Evolutionary conservation across 305 asterid genomes (phyloP).

Genomic region (Withania somnifera): DNA sequence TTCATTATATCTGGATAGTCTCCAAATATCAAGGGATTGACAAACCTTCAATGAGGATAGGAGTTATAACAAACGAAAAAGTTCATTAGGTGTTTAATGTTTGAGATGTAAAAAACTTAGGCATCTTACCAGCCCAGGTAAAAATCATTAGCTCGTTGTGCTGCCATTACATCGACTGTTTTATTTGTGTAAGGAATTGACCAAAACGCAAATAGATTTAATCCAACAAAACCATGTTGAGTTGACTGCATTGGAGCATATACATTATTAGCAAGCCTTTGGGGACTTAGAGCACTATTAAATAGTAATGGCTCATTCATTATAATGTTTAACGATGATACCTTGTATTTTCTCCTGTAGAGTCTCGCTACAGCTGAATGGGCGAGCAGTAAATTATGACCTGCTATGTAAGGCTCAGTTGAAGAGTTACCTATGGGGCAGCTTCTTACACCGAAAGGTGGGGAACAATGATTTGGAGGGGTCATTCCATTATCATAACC

Average conservation of each 20-base stretch:
- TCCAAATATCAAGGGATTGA: conserved; percentile 38
- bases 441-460: not conserved
- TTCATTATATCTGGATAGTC: conserved; percentile 43
- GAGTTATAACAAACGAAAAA: not conserved
- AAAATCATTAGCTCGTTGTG: not conserved
- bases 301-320: not conserved
- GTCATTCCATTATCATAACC: conserved; percentile 32
- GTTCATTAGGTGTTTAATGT: not conserved
- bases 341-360: conserved; percentile 47
- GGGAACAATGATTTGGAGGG: conserved; percentile 40
- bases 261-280: not conserved
- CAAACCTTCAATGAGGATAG: conserved; percentile 21
- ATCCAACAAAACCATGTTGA: conserved; percentile 8
- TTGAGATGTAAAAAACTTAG: not conserved
- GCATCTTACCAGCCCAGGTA: not conserved
- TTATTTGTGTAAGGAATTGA: conserved; percentile 1
- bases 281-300: not conserved
- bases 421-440: conserved; percentile 40
- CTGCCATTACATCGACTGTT: not conserved
- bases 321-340: not conserved
- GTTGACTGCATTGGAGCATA: not conserved
- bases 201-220: not conserved
- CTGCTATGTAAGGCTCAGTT: conserved; percentile 46
- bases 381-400: conserved; percentile 45
- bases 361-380: conserved; percentile 45